Conservation (phyloP, 805 yeast species). For the Myxozyma mucilagina region DNA sequence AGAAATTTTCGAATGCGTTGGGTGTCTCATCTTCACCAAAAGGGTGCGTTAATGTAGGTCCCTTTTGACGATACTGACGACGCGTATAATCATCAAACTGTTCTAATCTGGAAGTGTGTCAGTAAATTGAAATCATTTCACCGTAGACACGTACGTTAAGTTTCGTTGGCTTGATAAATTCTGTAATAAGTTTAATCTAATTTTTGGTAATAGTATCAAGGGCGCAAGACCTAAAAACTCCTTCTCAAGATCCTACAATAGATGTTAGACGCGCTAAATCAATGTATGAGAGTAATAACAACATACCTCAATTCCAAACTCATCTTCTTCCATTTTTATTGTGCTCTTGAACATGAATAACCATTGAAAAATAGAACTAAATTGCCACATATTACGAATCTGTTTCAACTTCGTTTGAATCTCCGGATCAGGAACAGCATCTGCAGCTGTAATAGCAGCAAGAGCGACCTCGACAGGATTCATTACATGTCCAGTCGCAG, state of each 20-base stretch:
- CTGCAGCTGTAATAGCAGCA: slow-evolving; percentile 25
- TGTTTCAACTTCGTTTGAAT: slow-evolving; percentile 20
- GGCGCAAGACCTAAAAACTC: slow-evolving; percentile 37
- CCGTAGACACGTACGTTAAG: slow-evolving; percentile 14
- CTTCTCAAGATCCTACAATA: slow-evolving; percentile 38
- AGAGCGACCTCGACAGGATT: slow-evolving; percentile 26
- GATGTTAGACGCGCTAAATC: background rate
- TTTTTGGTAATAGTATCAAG: slow-evolving; percentile 23
- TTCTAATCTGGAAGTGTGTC: slow-evolving; percentile 13
- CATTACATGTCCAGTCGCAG: slow-evolving; percentile 20
- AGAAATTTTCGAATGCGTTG: slow-evolving; percentile 16
- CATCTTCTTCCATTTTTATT: slow-evolving; percentile 34
- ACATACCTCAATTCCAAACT: slow-evolving; percentile 34
- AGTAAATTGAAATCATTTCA: background rate
- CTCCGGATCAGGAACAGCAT: slow-evolving; percentile 18
- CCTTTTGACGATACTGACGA: slow-evolving; percentile 29
- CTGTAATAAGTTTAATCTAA: slow-evolving; percentile 27
- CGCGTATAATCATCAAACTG: slow-evolving; percentile 29
- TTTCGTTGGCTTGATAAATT: slow-evolving; percentile 26
- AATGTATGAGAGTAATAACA: background rate
- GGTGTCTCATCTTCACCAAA: slow-evolving; percentile 28
- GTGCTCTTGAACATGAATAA: slow-evolving; percentile 33
- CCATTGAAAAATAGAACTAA: slow-evolving; percentile 38
- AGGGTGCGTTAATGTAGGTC: slow-evolving; percentile 14
- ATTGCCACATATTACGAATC: slow-evolving; percentile 39